Conservation (phyloP, 345 rosid genomes). For the Lepidium aucheri region DNA sequence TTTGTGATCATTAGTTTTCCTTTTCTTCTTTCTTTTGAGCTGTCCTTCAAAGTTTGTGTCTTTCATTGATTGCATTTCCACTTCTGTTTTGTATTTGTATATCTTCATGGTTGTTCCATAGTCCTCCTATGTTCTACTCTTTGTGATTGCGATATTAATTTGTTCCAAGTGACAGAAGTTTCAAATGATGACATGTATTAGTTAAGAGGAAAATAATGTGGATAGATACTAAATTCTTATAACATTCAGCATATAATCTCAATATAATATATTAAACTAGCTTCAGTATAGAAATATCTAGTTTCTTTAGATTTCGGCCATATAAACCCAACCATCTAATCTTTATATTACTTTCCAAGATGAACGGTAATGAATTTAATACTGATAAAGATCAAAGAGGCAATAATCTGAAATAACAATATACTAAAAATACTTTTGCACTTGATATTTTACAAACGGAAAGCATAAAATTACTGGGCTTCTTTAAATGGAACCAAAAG, state of each 20-base stretch:
- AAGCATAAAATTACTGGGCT: neutral
- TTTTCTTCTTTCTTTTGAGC: neutral
- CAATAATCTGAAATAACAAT: too few species aligned
- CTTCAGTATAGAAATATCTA: neutral
- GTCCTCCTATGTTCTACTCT: neutral
- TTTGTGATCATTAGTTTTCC: neutral
- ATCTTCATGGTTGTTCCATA: neutral
- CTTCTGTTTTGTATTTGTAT: neutral
- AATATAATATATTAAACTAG: neutral
- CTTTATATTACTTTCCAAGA: neutral
- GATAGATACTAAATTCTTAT: neutral
- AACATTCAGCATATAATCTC: neutral
- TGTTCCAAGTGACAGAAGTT: neutral
- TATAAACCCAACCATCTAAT: neutral
- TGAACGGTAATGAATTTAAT: neutral
- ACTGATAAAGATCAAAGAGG: neutral
- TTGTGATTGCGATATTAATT: neutral
- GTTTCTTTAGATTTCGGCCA: neutral
- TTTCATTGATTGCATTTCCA: constrained; percentile 9
- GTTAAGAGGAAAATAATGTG: too few species aligned
- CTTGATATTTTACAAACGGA: too few species aligned
- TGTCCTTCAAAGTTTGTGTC: neutral
- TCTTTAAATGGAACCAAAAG: neutral
- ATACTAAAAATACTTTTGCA: too few species aligned
- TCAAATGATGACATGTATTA: neutral